Evolutionary conservation across 148 eudicot genomes (phyloP).

Genomic region (Bassia scoparia): DNA sequence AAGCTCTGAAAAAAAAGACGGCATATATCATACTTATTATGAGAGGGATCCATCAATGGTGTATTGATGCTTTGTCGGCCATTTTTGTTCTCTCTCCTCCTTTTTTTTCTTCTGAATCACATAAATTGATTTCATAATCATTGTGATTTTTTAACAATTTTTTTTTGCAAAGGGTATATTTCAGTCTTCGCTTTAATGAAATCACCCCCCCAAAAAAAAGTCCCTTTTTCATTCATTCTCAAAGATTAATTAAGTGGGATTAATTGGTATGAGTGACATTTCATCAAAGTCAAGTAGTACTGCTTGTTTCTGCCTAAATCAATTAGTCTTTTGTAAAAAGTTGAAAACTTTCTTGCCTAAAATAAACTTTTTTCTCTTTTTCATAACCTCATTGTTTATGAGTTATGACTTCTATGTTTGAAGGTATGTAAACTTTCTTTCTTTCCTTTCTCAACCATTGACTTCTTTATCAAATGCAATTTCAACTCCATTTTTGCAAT

Average conservation of each 20-base stretch:
- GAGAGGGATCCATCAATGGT: conserved; percentile 33
- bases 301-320: conserved; percentile 19
- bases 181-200: conserved; percentile 26
- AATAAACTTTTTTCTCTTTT: neutral
- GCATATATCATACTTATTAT: conserved; percentile 12
- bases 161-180: conserved; percentile 7
- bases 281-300: conserved; percentile 24
- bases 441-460: conserved; percentile 24
- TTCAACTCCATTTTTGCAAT: neutral
- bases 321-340: conserved; percentile 16
- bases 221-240: conserved; percentile 3
- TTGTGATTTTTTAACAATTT: conserved; percentile 17
- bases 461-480: conserved; percentile 16
- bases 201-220: conserved; percentile 11
- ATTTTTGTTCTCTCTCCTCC: conserved; percentile 29
- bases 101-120: conserved; percentile 30
- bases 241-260: neutral
- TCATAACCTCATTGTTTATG: neutral
- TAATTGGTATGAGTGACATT: neutral
- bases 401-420: neutral
- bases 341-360: conserved; percentile 11
- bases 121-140: neutral
- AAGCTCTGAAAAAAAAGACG: neutral
- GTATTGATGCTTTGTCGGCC: conserved; percentile 73
- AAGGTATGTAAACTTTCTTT: conserved; percentile 18